A percentile compares a stretch with the other conserved stretches of the same genome.
Evolutionary conservation across 345 rosid species (phyloP).

Genomic region (Lepidium aucheri): DNA sequence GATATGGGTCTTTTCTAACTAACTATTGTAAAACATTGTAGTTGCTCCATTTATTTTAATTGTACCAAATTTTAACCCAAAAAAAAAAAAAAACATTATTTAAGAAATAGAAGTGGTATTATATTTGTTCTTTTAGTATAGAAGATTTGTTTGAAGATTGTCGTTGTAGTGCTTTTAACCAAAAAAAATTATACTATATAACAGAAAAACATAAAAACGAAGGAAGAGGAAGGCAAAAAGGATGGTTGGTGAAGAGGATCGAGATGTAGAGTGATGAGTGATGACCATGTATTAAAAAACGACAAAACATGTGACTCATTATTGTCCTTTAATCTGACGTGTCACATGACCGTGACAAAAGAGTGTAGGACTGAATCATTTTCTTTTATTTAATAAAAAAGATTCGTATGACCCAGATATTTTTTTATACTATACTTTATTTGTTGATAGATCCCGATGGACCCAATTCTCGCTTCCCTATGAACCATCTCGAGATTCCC

Average conservation of each 20-base stretch:
- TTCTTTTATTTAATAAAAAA: not conserved
- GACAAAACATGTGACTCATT: slow-evolving; percentile 22
- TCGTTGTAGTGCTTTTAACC: too few relatives aligned
- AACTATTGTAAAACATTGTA: too few relatives aligned
- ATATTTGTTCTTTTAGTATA: too few relatives aligned
- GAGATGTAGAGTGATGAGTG: not conserved
- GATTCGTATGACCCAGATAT: not conserved
- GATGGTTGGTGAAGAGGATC: slow-evolving; percentile 13
- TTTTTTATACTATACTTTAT: too few relatives aligned
- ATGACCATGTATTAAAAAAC: not conserved
- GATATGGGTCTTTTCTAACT: too few relatives aligned
- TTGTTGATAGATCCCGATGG: slow-evolving; percentile 21
- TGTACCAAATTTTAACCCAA: too few relatives aligned
- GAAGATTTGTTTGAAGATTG: too few relatives aligned
- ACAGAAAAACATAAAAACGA: too few relatives aligned
- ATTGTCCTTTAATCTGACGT: slow-evolving; percentile 5
- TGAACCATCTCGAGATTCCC: slow-evolving; percentile 24
- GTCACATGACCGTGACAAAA: not conserved
- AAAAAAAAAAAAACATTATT: too few relatives aligned
- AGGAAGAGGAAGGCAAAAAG: not conserved
- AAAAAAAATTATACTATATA: too few relatives aligned
- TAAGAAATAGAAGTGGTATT: too few relatives aligned
- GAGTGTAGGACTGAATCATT: not conserved
- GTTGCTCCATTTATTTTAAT: too few relatives aligned
- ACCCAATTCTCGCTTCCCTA: slow-evolving; percentile 6